Evolutionary conservation across 768 basidiomycete genomes (phyloP), one percentile per base, ranked within the genome.

Genomic region (Agrocybe praecox): DNA sequence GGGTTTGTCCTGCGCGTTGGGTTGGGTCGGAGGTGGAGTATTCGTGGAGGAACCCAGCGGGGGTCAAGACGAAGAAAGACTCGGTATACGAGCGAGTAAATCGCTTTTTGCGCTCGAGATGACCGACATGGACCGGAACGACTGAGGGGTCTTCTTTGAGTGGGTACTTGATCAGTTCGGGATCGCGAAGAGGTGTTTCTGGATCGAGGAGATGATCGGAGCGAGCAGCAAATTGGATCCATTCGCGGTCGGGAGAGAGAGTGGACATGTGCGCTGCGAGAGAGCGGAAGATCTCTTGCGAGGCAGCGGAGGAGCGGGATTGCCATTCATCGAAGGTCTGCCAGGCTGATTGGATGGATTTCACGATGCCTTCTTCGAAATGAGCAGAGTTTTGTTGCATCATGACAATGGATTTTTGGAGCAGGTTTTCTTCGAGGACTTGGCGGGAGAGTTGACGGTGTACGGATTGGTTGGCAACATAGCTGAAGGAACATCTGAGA

Each of bases 331-430:
- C 92, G 68, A 90, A 99, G 0, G 96, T 98, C 55, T 89, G 85
- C 97, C 97, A 99, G 0, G 97, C 94, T 18, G 94, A 95, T 72
- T 98, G 94, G 59, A 99, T 84, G 2, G 94, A 87, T 57, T 92
- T 90, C 23, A 99, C 94, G 65, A 99, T 92, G 51, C 95, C 96
- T 62, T 94, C 92, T 72, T 98, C 97, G 64, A 99, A 99, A 69
- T 96, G 89, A 19, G 96, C 96, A 15, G 89, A 92, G 70, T 96
- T 96, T 62, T 96, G 94, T 65, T 99, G 96, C 86, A 96, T 98
- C 71, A 99, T 96, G 67, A 99, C 88, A 66, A 98, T 92, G 2
- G 90, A 92, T 71, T 98, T 99, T 74, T 99, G 96, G 14, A 99
- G 86, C 0, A 95, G 87, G 69, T 99, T 99, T 74, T 99, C 97